Conservation (phyloP, 208 protist genomes). For the Balamuthia mandrillaris region DNA sequence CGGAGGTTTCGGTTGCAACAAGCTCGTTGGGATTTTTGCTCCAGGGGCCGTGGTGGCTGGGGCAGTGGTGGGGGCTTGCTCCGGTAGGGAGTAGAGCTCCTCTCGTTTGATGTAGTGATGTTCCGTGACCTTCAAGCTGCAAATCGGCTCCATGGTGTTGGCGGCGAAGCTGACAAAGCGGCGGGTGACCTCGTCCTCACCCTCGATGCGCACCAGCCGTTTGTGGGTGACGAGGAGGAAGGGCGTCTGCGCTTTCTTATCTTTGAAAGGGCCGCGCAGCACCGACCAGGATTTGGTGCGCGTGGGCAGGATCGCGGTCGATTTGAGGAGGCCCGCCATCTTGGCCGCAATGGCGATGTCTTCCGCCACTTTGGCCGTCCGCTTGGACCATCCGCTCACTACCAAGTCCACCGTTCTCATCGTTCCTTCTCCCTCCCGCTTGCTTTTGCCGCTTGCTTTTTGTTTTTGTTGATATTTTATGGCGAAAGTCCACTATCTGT, state of each 20-base stretch:
- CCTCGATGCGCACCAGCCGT: constrained; percentile 10
- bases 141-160: constrained; percentile 7
- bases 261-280: constrained; percentile 14
- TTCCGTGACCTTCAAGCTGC: neutral
- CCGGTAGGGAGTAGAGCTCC: neutral
- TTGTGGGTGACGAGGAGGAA: neutral
- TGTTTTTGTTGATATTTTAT: too few species aligned
- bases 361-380: constrained; percentile 12
- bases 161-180: neutral
- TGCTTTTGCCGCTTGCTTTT: too few species aligned
- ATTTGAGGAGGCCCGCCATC: neutral
- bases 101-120: constrained; percentile 29
- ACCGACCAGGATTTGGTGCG: neutral
- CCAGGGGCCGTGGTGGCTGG: neutral
- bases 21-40: neutral
- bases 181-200: neutral
- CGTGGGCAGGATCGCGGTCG: neutral
- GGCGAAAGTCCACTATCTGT: too few species aligned
- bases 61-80: neutral
- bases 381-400: too few species aligned
- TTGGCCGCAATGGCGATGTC: neutral
- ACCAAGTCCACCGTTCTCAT: too few species aligned
- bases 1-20: neutral
- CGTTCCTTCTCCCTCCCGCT: too few species aligned
- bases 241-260: constrained; percentile 12